phyloP scores from a whole-genome alignment of 495 filamentous ascomycete genomes.

The Ramalina intermedia region DNA sequence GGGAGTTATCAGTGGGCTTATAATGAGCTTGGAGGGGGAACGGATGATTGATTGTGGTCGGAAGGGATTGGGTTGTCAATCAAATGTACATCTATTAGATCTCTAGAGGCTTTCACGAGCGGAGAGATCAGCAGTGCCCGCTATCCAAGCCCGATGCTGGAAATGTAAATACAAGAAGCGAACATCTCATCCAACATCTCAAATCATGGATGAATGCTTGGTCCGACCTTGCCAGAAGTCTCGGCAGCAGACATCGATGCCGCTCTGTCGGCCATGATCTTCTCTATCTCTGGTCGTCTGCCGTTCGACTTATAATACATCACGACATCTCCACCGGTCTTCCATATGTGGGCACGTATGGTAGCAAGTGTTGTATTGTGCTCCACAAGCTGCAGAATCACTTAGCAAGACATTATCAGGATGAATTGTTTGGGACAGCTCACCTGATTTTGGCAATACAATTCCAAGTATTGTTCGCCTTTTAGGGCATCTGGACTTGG shows the following conservation, averaged over 20 bases:
- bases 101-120: not conserved
- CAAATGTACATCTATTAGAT: not conserved
- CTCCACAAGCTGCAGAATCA: constrained; percentile 34
- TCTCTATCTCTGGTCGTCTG: constrained; percentile 34
- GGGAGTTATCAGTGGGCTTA: constrained; percentile 89
- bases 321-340: constrained; percentile 76
- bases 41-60: not conserved
- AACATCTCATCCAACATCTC: not conserved
- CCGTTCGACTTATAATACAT: constrained; percentile 86
- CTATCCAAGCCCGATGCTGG: no score
- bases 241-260: constrained; percentile 5
- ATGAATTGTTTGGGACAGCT: constrained; percentile 13
- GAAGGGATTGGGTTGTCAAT: not conserved
- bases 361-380: constrained; percentile 83
- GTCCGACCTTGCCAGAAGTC: constrained; percentile 9
- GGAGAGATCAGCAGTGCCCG: no score
- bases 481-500: constrained; percentile 46
- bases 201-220: constrained; percentile 4
- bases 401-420: not conserved
- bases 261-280: constrained; percentile 3
- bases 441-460: constrained; percentile 88
- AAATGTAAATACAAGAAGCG: not conserved
- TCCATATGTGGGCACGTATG: constrained; percentile 81
- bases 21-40: constrained; percentile 44
- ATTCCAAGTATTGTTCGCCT: constrained; percentile 83